phyloP scores from a whole-genome alignment of 345 rosid genomes.

The Eucalyptus polybractea region DNA sequence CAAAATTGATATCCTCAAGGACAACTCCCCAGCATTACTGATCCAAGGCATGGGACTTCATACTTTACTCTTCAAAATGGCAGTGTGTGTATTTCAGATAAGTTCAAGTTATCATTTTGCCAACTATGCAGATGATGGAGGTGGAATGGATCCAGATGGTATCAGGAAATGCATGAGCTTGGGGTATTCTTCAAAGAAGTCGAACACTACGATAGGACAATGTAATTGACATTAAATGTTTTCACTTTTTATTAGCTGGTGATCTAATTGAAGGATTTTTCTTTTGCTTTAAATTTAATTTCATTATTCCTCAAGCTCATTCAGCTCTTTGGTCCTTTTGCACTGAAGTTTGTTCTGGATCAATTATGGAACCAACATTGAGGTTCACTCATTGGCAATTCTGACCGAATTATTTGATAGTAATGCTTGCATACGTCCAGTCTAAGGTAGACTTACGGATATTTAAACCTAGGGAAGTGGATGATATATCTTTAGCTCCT shows the following conservation, averaged over 20 bases:
- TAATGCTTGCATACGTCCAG: neutral
- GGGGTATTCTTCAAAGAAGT: constrained; percentile 93
- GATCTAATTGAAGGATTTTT: neutral
- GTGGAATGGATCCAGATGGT: constrained; percentile 84
- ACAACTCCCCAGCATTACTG: constrained; percentile 74
- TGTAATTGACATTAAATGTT: constrained; percentile 13
- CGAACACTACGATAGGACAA: constrained; percentile 83
- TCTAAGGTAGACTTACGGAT: neutral
- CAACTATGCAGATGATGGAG: constrained; percentile 69
- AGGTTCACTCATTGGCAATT: neutral
- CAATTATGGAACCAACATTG: neutral
- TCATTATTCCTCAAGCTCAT: neutral
- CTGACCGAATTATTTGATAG: neutral
- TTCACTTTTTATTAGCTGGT: neutral
- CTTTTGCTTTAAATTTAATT: neutral
- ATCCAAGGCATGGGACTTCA: constrained; percentile 40
- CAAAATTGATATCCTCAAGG: constrained; percentile 57
- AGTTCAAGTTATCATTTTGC: neutral
- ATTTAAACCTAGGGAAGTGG: neutral
- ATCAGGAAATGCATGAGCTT: constrained; percentile 93
- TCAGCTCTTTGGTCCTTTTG: neutral
- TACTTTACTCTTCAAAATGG: neutral
- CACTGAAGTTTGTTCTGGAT: neutral
- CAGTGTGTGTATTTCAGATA: neutral
- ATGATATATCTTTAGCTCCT: neutral